A percentile compares a stretch with the other conserved stretches of the same genome.
phyloP scores from a whole-genome alignment of 2,329 filamentous ascomycete species.

The Pseudogymnoascus sp. region DNA sequence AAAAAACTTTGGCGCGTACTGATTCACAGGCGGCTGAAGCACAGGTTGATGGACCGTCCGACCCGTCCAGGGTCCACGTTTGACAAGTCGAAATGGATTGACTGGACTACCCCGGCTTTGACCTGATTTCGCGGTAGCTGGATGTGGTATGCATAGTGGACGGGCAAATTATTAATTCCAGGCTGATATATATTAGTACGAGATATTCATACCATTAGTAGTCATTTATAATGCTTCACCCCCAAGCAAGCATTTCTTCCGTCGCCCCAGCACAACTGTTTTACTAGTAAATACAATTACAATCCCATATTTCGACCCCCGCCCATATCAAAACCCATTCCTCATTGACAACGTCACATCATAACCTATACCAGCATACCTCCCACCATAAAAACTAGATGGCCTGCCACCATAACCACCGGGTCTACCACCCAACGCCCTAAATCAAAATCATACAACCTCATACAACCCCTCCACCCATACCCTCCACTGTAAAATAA shows the following conservation, averaged over 20 bases:
- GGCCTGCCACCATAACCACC: neutral
- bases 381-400: neutral
- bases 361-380: neutral
- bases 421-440: neutral
- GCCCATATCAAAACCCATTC: neutral
- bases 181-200: too few species aligned
- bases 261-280: neutral
- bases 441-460: neutral
- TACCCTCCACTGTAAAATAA: neutral
- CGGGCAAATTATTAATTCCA: too few species aligned
- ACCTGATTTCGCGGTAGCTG: neutral
- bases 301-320: neutral
- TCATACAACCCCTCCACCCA: neutral
- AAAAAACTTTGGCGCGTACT: neutral
- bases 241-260: neutral
- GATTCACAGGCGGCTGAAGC: neutral
- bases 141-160: too few species aligned
- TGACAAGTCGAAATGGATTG: constrained; percentile 23
- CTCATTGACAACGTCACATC: neutral
- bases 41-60: neutral
- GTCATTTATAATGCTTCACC: neutral
- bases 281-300: neutral
- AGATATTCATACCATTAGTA: neutral
- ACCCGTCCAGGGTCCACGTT: constrained; percentile 13
- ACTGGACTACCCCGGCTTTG: constrained; percentile 23